Base-by-base conservation (phyloP, 2,329 filamentous ascomycete species). In the Fusarium sp. region DNA sequence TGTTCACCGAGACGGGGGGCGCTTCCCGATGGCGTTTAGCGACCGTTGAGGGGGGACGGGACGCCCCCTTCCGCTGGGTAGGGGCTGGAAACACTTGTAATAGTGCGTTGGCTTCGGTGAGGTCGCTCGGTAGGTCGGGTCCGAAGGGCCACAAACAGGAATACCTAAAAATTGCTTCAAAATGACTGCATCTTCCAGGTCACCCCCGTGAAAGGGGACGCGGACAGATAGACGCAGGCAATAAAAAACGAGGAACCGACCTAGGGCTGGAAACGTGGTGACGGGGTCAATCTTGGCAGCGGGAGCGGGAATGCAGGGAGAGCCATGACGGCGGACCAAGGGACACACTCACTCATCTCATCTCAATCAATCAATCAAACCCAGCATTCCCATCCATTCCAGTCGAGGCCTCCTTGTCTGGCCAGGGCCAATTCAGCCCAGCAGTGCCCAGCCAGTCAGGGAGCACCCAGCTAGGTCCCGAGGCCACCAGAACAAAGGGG, bases 251-350 rank as follows among this genome's bases (percentile, higher is more conserved):
- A 46, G 51, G 27, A 56, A 54, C 67, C n/a, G 23, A 44, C 40
- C 55, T 65, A 68, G 68, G 68, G 68, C 64, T 70, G 64, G 68
- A 70, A 70, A 70, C 68, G 68, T 70, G 68, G 68, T 70, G 33
- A 70, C 67, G 65, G 27, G 67, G 65, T 33, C 50, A 67, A 49
- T 20, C 67, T 70, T 68, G 67, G 67, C 67, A 58, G 42, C 51
- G 64, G 64, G 66, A 70, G 67, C 68, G 64, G 67, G 68, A 70
- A 70, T 70, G 67, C 67, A 70, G 67, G 67, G 67, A 70, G 67
- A 67, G 64, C 63, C 42, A 67, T 36, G 67, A 67, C 56, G 54
- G 67, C 63, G 67, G 69, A 51, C 42, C 42, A 49, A 34, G 49
- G 49, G 49, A 31, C n/a, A 27, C 27, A 49, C 20, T n/a, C 56